Percentiles rank a stretch among this genome's conserved stretches.
These are phyloP conservation scores for Cladosporium oxysporum DNA, from an alignment of 2,329 filamentous ascomycete genomes.

Conservation along the genomic window DNA sequence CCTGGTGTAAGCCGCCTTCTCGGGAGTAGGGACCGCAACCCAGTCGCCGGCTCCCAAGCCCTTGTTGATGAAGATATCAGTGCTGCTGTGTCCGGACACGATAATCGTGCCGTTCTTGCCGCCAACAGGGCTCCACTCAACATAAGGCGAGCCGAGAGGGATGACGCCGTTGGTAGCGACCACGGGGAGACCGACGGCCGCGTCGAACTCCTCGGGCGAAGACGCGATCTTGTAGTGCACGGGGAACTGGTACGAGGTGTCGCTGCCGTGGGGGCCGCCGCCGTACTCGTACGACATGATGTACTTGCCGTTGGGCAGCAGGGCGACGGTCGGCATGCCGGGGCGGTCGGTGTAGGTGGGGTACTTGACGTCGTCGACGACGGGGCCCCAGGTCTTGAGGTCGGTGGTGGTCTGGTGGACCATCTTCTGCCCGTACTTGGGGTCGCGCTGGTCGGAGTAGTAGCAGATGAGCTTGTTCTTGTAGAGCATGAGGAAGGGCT, in stretches of 20 bases:
- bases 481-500: slow-evolving; percentile 64
- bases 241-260: slow-evolving; percentile 39
- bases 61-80: slow-evolving; percentile 17
- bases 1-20: slow-evolving; percentile 14
- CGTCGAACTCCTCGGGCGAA: slow-evolving; percentile 49
- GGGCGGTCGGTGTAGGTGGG: slow-evolving; percentile 64
- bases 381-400: slow-evolving; percentile 60
- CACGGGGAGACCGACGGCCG: slow-evolving; percentile 42
- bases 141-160: slow-evolving; percentile 51
- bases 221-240: slow-evolving; percentile 53
- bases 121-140: slow-evolving; percentile 52
- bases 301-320: slow-evolving; percentile 49
- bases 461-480: slow-evolving; percentile 63
- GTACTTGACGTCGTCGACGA: slow-evolving; percentile 65
- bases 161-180: slow-evolving; percentile 46
- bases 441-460: slow-evolving; percentile 71
- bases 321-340: slow-evolving; percentile 64
- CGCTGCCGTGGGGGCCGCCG: slow-evolving; percentile 46
- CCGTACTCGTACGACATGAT: slow-evolving; percentile 67
- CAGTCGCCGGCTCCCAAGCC: slow-evolving; percentile 11
- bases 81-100: slow-evolving; percentile 31
- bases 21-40: slow-evolving; percentile 1
- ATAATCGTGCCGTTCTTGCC: slow-evolving; percentile 53
- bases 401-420: slow-evolving; percentile 65
- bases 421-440: slow-evolving; percentile 67